These are phyloP conservation scores for Phytophthora melonis DNA, from an alignment of 352 stramenopile species.

Conservation along the genomic window DNA sequence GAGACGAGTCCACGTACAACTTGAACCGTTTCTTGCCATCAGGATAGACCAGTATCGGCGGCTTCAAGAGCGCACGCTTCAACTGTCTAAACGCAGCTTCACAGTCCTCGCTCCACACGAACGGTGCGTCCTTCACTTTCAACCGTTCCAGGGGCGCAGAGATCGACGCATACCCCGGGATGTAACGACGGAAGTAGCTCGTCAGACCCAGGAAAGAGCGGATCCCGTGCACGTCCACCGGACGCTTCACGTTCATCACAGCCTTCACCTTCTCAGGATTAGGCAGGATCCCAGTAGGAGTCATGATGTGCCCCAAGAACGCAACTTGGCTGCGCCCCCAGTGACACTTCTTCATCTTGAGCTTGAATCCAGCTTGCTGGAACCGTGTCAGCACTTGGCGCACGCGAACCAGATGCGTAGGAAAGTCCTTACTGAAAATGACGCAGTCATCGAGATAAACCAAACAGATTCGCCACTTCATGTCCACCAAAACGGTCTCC, in stretches of 20 bases:
- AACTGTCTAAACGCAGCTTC: constrained; percentile 2
- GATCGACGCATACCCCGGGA: constrained; percentile 6
- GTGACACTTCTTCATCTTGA: constrained; percentile 17
- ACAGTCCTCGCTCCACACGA: constrained; percentile 5
- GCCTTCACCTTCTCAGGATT: background rate
- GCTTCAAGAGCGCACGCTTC: no score
- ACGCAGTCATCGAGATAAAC: constrained; percentile 7
- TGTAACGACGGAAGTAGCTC: constrained; percentile 9
- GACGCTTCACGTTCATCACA: background rate
- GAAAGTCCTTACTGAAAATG: constrained; percentile 13
- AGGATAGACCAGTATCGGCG: constrained; percentile 11
- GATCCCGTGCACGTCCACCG: background rate
- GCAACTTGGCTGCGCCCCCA: constrained; percentile 12
- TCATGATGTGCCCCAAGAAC: constrained; percentile 5
- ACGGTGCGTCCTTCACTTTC: constrained; percentile 6
- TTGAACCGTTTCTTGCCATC: constrained; percentile 3
- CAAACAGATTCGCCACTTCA: constrained; percentile 14
- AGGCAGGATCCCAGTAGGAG: constrained; percentile 4
- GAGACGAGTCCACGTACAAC: constrained; percentile 10
- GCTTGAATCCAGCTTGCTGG: background rate
- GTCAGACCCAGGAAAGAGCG: constrained; percentile 1
- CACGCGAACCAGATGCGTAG: background rate
- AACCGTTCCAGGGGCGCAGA: constrained; percentile 11
- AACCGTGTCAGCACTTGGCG: constrained; percentile 7
- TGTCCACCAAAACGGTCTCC: constrained; percentile 3